Percentiles rank a stretch among this genome's conserved stretches.
These are phyloP conservation scores for Parietaria judaica DNA, from an alignment of 306 rosid species.

Conservation along the genomic window DNA sequence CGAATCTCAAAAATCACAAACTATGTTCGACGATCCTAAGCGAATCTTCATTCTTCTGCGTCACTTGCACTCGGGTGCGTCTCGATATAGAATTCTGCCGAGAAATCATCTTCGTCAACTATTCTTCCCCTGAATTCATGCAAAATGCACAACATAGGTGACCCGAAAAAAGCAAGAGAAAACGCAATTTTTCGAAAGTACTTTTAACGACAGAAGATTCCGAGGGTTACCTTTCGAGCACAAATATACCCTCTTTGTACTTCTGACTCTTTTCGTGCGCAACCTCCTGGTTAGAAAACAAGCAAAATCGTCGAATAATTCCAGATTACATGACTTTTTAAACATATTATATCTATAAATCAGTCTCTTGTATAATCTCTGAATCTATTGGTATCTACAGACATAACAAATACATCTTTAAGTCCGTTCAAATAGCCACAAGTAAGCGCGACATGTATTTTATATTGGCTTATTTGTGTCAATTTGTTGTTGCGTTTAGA, in stretches of 20 bases:
- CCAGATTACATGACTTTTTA: too few relatives aligned
- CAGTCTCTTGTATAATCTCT: too few relatives aligned
- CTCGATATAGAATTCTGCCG: conserved; percentile 54
- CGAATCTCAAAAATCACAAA: conserved; percentile 12
- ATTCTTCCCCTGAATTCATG: conserved; percentile 58
- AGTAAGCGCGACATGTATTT: too few relatives aligned
- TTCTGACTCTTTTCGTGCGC: conserved; percentile 80
- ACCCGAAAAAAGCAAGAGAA: not conserved
- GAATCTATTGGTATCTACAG: too few relatives aligned
- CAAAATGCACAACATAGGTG: conserved; percentile 7
- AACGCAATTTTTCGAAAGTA: not conserved
- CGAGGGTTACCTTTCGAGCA: conserved; percentile 74
- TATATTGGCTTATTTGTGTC: too few relatives aligned
- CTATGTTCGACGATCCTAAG: conserved; percentile 22
- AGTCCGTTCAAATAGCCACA: too few relatives aligned
- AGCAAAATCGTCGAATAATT: too few relatives aligned
- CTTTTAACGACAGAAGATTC: too few relatives aligned
- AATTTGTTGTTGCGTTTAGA: too few relatives aligned
- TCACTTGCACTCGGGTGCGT: conserved; percentile 51
- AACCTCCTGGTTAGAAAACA: conserved; percentile 41
- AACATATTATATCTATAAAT: too few relatives aligned
- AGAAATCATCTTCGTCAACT: conserved; percentile 53
- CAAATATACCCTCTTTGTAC: conserved; percentile 87
- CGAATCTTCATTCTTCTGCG: conserved; percentile 38
- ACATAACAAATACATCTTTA: too few relatives aligned